A percentile compares a stretch with the other conserved stretches of the same genome.
phyloP scores from a whole-genome alignment of 1,284 basidiomycete genomes.

The Coniophora puteana region DNA sequence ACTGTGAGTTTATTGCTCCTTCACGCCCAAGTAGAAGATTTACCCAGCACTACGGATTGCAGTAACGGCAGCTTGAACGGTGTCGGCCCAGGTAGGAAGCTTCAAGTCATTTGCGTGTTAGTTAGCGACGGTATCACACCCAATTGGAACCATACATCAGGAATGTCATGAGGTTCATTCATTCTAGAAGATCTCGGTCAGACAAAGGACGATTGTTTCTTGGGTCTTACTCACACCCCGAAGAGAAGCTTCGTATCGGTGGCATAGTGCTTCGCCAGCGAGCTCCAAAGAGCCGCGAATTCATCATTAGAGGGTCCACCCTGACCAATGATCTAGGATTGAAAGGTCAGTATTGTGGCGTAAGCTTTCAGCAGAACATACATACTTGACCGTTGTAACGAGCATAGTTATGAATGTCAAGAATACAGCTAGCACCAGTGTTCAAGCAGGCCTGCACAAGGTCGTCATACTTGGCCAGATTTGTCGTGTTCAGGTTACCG shows the following conservation, averaged over 20 bases:
- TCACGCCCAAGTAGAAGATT: constrained; percentile 3
- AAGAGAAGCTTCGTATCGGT: constrained; percentile 46
- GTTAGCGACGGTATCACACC: not conserved
- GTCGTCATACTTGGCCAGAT: constrained; percentile 42
- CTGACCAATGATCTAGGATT: constrained; percentile 44
- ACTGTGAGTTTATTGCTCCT: too few relatives aligned
- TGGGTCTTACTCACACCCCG: constrained; percentile 32
- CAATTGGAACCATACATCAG: not conserved
- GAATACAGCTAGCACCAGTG: constrained; percentile 42
- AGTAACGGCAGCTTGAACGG: constrained; percentile 49
- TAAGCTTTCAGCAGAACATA: not conserved
- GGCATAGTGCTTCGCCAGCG: constrained; percentile 47
- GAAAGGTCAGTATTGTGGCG: not conserved
- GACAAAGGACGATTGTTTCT: not conserved
- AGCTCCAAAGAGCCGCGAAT: constrained; percentile 47
- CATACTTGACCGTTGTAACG: constrained; percentile 39
- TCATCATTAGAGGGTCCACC: constrained; percentile 50
- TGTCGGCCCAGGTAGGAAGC: constrained; percentile 37
- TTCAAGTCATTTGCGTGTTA: constrained; percentile 30
- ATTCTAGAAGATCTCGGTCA: constrained; percentile 26
- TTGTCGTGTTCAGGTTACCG: constrained; percentile 38
- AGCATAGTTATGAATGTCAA: constrained; percentile 56
- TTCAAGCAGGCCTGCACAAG: constrained; percentile 42
- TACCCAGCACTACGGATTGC: constrained; percentile 48
- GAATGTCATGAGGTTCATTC: constrained; percentile 48